phyloP scores from a whole-genome alignment of 2,329 filamentous ascomycete species.

The Fusarium sp. region DNA sequence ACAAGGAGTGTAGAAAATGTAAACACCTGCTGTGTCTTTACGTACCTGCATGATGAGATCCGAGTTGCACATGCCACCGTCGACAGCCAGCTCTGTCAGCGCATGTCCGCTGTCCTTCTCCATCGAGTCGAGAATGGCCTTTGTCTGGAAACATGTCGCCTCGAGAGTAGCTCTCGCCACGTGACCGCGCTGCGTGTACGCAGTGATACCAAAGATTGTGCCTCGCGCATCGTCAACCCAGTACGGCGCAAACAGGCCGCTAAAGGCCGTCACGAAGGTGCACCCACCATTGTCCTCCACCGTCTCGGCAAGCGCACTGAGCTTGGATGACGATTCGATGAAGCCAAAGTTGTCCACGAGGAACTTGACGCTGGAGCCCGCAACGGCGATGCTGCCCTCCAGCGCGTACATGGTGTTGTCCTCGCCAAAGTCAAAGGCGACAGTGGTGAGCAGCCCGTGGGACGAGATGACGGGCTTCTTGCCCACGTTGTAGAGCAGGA shows the following conservation, averaged over 20 bases:
- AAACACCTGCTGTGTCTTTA: conserved; percentile 10
- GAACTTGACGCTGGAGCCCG: conserved; percentile 81
- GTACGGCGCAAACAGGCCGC: conserved; percentile 84
- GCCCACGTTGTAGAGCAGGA: conserved; percentile 86
- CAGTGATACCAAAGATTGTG: conserved; percentile 83
- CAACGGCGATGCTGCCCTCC: conserved; percentile 82
- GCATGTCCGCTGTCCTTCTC: conserved; percentile 82
- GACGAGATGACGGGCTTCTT: conserved; percentile 82
- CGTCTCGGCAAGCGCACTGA: conserved; percentile 61
- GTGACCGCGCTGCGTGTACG: conserved; percentile 81
- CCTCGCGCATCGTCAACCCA: conserved; percentile 88
- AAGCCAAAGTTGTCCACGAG: conserved; percentile 69
- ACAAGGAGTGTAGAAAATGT: background rate
- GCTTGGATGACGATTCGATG: conserved; percentile 62
- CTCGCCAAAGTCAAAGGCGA: conserved; percentile 81
- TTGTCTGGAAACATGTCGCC: conserved; percentile 86
- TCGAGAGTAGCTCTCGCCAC: conserved; percentile 84
- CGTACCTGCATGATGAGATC: conserved; percentile 79
- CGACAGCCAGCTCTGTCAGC: conserved; percentile 80
- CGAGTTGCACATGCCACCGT: conserved; percentile 85
- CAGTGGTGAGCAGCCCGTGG: conserved; percentile 81
- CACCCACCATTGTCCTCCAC: conserved; percentile 78
- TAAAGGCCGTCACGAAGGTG: conserved; percentile 84
- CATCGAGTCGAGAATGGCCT: conserved; percentile 85
- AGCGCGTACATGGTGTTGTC: conserved; percentile 78